Percentiles rank a stretch among this genome's conserved stretches.
Conservation (phyloP, 495 filamentous ascomycete species). For the Xylona heveae region DNA sequence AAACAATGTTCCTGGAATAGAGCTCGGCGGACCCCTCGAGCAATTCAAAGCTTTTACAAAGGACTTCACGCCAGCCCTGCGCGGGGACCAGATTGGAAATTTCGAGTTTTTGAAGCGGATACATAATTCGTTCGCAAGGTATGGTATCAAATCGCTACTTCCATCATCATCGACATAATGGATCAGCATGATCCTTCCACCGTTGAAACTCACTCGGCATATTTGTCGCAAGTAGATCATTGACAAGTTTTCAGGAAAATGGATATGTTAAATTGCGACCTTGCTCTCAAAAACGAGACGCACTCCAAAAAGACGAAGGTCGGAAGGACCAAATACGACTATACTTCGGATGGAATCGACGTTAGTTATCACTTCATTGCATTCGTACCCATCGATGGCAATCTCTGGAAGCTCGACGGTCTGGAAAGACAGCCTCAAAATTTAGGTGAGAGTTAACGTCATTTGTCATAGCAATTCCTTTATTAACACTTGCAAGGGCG, state of each 20-base stretch:
- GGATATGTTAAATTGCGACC: conserved; percentile 60
- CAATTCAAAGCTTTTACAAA: conserved; percentile 51
- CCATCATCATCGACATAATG: background rate
- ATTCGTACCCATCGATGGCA: conserved; percentile 53
- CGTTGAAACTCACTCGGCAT: background rate
- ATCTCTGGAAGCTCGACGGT: conserved; percentile 83
- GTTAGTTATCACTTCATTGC: conserved; percentile 71
- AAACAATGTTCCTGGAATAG: conserved; percentile 50
- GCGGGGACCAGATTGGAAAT: conserved; percentile 51
- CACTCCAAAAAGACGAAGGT: conserved; percentile 14
- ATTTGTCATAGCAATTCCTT: background rate
- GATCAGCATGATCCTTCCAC: background rate
- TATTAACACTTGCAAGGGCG: conserved; percentile 11
- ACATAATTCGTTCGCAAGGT: conserved; percentile 79
- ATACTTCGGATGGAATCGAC: conserved; percentile 20
- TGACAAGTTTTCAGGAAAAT: conserved; percentile 26
- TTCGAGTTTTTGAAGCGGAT: conserved; percentile 58
- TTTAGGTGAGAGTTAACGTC: conserved; percentile 29
- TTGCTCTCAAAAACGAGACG: conserved; percentile 41
- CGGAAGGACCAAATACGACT: background rate
- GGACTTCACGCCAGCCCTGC: conserved; percentile 42
- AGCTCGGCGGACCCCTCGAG: conserved; percentile 42
- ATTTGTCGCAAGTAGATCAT: background rate
- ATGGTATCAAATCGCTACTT: conserved; percentile 9
- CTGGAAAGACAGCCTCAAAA: conserved; percentile 50